Evolutionary conservation across 2,329 filamentous ascomycete genomes (phyloP), one percentile per base, ranked within the genome.

Genomic region (Penicillium fuscoglaucum): DNA sequence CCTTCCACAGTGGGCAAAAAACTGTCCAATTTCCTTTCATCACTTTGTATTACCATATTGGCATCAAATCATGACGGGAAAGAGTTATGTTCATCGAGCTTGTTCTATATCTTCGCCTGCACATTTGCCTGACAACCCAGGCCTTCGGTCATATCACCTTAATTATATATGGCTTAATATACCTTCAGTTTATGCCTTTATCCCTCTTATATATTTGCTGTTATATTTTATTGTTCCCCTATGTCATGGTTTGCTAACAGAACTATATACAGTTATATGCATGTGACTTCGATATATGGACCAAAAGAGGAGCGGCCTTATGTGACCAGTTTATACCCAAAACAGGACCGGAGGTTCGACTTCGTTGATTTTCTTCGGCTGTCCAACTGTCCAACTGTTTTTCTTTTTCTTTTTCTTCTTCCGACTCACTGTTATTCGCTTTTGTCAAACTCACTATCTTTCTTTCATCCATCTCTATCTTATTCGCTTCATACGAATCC

Each of bases 1-100:
- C 59, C 4, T 62, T 68, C 33, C 56, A 52, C 7, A 65, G 64
- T 49, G 71, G 70, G 9, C 39, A 64, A 40, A 60, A 61, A 2
- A 60, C 61, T 26, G 51, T 68, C n/a, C 52, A 62, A 12, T 60
- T 54, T 48, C 64, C 64, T 5, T 66, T 64, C 40, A 56, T 65
- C 12, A 59, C 50, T 8, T 48, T 68, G 15, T 61, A 66, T 41
- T 68, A 63, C n/a, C 64, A 55, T 52, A 45, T 64, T 2, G 66
- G 64, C 2, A 43, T 61, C 1, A 66, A 58, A 29, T 51, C 43
- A 52, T 52, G 24, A 35, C 5, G 17, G 15, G 29, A 6, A 26
- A 19, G 2, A 13, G 12, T 21, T 35, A 24, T 35, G 13, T 8
- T 12, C 8, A 48, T 48, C 15, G n/a, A 29, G 8, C 24, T 41